phyloP scores from a whole-genome alignment of 257 asterid genomes.

The Craterostigma plantagineum region DNA sequence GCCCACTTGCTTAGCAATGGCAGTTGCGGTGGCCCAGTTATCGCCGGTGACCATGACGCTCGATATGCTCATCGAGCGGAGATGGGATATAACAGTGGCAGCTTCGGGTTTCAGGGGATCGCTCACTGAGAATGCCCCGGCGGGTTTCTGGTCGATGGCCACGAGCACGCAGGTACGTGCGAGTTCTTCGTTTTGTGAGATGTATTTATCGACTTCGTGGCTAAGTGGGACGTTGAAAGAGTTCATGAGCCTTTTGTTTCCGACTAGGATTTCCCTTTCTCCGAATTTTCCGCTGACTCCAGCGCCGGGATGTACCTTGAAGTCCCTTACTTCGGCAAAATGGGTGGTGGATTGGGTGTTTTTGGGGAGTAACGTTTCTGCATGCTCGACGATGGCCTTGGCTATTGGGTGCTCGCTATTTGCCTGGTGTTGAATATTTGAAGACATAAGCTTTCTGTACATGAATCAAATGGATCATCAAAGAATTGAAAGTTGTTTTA shows the following conservation, averaged over 20 bases:
- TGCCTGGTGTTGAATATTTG: slow-evolving; percentile 22
- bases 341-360: slow-evolving; percentile 23
- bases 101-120: slow-evolving; percentile 95
- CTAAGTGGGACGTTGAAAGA: slow-evolving; percentile 34
- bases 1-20: slow-evolving; percentile 77
- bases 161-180: slow-evolving; percentile 90
- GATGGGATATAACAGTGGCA: slow-evolving; percentile 48
- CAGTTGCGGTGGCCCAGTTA: slow-evolving; percentile 94
- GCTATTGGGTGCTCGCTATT: slow-evolving; percentile 97
- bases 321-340: slow-evolving; percentile 49
- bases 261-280: slow-evolving; percentile 49
- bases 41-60: slow-evolving; percentile 97
- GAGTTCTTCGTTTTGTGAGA: slow-evolving; percentile 54
- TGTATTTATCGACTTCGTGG: slow-evolving; percentile 40
- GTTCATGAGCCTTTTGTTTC: slow-evolving; percentile 76
- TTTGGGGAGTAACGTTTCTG: slow-evolving; percentile 38
- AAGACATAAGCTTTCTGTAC: too few relatives aligned
- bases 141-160: slow-evolving; percentile 48
- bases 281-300: slow-evolving; percentile 80
- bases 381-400: slow-evolving; percentile 77
- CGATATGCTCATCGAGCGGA: slow-evolving; percentile 54
- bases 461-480: too few relatives aligned
- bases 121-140: slow-evolving; percentile 84
- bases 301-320: slow-evolving; percentile 81
- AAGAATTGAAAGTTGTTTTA: neutral